Conservation (phyloP, 306 rosid species). For the Trifolium pratense region DNA sequence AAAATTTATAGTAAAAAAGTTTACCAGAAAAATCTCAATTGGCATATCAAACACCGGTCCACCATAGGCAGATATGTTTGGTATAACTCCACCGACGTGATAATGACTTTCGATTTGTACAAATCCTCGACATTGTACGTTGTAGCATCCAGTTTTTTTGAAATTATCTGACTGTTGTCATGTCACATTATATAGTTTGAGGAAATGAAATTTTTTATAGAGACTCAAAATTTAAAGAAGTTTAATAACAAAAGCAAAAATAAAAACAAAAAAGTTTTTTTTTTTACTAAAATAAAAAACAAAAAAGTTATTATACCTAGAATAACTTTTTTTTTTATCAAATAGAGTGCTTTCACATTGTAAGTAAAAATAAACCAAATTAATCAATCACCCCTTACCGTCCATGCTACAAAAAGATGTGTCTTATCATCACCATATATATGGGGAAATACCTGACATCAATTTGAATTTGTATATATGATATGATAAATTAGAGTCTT, state of each 20-base stretch:
- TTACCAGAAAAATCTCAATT: not conserved
- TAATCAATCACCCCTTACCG: not conserved
- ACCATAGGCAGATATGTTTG: not conserved
- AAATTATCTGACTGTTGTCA: not conserved
- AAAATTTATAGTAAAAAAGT: no score
- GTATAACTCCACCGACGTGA: not conserved
- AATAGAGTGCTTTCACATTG: not conserved
- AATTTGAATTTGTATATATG: no score
- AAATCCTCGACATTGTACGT: not conserved
- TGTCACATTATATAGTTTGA: no score
- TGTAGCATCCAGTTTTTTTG: not conserved
- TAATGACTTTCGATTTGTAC: not conserved
- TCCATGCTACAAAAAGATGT: not conserved
- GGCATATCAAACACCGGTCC: not conserved
- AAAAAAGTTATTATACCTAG: no score
- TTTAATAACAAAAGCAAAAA: not conserved
- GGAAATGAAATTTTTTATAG: not conserved
- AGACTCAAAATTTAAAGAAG: no score
- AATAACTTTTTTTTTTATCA: no score
- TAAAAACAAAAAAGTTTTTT: no score
- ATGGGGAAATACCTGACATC: not conserved
- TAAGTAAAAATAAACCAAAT: not conserved
- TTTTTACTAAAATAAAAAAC: no score
- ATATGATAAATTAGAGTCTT: not conserved
- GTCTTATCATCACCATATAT: not conserved